phyloP scores from a whole-genome alignment of 306 rosid species.

The Gynostemma pentaphyllum region DNA sequence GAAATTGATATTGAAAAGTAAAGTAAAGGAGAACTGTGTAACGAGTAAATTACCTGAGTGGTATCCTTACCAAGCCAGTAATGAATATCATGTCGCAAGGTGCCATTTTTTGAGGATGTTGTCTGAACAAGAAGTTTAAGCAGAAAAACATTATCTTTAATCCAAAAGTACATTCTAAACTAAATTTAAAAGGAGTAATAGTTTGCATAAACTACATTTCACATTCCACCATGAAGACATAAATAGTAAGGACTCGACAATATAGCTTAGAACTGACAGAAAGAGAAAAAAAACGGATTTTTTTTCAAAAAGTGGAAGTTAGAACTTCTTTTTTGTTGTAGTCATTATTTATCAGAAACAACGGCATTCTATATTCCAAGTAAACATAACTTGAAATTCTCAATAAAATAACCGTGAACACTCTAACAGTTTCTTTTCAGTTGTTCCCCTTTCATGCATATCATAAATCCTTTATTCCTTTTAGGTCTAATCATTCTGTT shows the following conservation, averaged over 20 bases:
- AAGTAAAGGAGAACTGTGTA: constrained; percentile 3
- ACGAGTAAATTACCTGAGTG: constrained; percentile 44
- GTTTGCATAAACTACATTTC: too few species aligned
- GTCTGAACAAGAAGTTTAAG: constrained; percentile 40
- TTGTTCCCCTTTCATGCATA: not conserved
- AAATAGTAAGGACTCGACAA: too few species aligned
- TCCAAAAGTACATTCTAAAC: not conserved
- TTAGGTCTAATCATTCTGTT: not conserved
- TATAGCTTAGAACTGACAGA: not conserved
- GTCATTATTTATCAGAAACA: not conserved
- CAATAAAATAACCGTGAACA: not conserved
- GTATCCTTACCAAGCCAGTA: constrained; percentile 97
- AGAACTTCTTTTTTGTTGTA: not conserved
- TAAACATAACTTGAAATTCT: not conserved
- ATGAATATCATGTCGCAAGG: constrained; percentile 82
- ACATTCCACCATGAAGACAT: too few species aligned
- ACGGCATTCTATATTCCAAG: too few species aligned
- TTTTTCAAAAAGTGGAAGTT: not conserved
- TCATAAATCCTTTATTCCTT: not conserved
- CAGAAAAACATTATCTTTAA: not conserved
- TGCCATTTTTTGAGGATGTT: constrained; percentile 69
- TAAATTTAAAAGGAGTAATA: not conserved
- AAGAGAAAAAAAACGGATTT: not conserved
- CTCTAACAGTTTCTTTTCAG: too few species aligned
- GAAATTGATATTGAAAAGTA: constrained; percentile 8